Evolutionary conservation across 208 protist species (phyloP).

Genomic region (Trypanosomatidae sp.): DNA sequence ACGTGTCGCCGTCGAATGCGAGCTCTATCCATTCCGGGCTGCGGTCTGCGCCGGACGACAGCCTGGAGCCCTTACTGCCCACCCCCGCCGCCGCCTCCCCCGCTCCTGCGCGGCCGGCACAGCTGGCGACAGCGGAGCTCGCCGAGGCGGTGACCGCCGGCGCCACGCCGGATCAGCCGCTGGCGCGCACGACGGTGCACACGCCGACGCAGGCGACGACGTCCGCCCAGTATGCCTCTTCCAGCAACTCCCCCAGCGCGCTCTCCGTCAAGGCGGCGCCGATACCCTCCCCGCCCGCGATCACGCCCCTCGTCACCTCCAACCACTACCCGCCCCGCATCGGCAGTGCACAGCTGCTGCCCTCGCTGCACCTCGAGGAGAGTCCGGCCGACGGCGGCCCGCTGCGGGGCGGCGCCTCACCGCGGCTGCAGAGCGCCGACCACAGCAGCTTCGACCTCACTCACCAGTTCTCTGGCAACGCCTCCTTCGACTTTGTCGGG

Average conservation of each 20-base stretch:
- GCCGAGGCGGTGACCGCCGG: no score
- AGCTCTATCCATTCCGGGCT: no score
- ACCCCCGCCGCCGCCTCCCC: no score
- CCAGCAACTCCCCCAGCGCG: background rate
- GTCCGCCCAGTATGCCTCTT: background rate
- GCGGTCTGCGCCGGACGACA: no score
- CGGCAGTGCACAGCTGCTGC: slow-evolving; percentile 4
- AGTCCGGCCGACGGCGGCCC: background rate
- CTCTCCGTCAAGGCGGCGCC: background rate
- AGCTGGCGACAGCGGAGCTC: no score
- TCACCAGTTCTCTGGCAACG: slow-evolving; percentile 49
- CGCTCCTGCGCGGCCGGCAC: no score
- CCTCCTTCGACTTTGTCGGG: slow-evolving; percentile 58
- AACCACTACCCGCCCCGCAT: slow-evolving; percentile 20
- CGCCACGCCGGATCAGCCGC: no score
- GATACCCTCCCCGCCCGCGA: slow-evolving; percentile 9
- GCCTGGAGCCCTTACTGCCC: no score
- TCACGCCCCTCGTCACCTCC: slow-evolving; percentile 20
- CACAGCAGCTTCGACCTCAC: slow-evolving; percentile 22
- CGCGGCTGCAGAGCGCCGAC: slow-evolving; percentile 12
- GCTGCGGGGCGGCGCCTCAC: slow-evolving; percentile 3
- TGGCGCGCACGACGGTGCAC: no score
- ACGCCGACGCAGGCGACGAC: background rate
- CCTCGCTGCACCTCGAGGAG: background rate
- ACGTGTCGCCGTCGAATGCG: no score